These are phyloP conservation scores for Phytophthora brassicae DNA, from an alignment of 352 stramenopile species.

Conservation along the genomic window DNA sequence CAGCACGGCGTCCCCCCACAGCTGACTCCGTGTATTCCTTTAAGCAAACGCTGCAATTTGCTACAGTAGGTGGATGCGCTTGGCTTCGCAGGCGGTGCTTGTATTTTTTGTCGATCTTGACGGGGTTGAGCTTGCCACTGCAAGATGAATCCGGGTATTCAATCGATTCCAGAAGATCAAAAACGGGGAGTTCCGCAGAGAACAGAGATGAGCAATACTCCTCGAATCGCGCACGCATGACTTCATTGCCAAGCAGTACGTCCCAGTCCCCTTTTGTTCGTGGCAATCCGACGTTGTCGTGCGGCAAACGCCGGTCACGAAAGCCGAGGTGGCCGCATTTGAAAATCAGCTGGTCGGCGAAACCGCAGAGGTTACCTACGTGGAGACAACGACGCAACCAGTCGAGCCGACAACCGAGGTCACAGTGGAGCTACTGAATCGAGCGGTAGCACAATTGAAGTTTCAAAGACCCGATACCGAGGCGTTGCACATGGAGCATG, in stretches of 20 bases:
- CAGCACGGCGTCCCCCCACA: background rate
- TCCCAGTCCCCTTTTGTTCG: background rate
- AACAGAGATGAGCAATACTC: background rate
- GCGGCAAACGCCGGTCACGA: background rate
- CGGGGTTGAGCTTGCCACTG: background rate
- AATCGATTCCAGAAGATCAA: background rate
- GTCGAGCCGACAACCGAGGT: background rate
- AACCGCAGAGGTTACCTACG: background rate
- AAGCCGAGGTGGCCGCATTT: background rate
- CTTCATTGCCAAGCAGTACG: background rate
- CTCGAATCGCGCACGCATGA: background rate
- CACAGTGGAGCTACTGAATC: background rate
- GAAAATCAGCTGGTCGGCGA: background rate
- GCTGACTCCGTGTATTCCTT: slow-evolving; percentile 3
- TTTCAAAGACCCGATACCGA: background rate
- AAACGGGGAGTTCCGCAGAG: background rate
- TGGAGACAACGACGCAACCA: background rate
- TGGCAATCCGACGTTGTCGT: background rate
- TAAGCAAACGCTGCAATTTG: slow-evolving; percentile 1
- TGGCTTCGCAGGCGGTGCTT: slow-evolving; percentile 2
- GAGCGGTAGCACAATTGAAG: background rate
- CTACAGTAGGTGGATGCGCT: slow-evolving; percentile 3
- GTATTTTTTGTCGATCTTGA: slow-evolving; percentile 20
- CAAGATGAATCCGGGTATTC: slow-evolving; percentile 3
- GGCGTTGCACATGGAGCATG: too few species aligned